phyloP scores from a whole-genome alignment of 257 asterid species.

The Thymus mandschuricus region DNA sequence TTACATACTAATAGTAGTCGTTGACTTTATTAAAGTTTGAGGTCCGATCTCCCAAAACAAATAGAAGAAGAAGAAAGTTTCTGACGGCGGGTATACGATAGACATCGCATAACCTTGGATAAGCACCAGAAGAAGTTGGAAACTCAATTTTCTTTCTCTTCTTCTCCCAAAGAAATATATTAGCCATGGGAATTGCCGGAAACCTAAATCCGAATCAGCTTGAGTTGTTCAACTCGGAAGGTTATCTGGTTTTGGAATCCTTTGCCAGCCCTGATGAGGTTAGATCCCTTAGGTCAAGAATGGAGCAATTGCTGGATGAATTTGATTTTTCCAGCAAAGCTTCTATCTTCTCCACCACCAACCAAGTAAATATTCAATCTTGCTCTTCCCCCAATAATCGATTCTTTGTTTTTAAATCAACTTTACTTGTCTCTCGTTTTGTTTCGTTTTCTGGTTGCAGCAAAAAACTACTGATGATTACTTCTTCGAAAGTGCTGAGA shows the following conservation, averaged over 20 bases:
- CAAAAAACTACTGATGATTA: slow-evolving; percentile 67
- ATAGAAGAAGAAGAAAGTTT: no score
- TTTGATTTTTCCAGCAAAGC: slow-evolving; percentile 68
- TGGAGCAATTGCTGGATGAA: slow-evolving; percentile 70
- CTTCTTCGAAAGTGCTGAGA: slow-evolving; percentile 92
- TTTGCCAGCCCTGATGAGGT: slow-evolving; percentile 71
- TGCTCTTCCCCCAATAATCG: neutral
- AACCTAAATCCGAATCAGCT: slow-evolving; percentile 40
- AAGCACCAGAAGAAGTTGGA: neutral
- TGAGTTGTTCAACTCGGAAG: slow-evolving; percentile 52
- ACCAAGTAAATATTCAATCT: slow-evolving; percentile 57
- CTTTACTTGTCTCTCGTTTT: slow-evolving; percentile 9
- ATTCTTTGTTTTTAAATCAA: neutral
- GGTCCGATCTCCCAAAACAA: no score
- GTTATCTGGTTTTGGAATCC: slow-evolving; percentile 82
- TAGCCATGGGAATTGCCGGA: slow-evolving; percentile 42
- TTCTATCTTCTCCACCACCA: slow-evolving; percentile 85
- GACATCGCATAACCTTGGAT: neutral
- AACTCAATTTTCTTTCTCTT: neutral
- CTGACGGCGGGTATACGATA: neutral
- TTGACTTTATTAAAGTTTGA: no score
- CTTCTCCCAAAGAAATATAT: neutral
- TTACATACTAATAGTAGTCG: no score
- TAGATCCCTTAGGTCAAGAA: slow-evolving; percentile 57
- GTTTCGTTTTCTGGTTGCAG: slow-evolving; percentile 45